Conservation (phyloP, 495 filamentous ascomycete genomes). For the Daldinia vernicosa region DNA sequence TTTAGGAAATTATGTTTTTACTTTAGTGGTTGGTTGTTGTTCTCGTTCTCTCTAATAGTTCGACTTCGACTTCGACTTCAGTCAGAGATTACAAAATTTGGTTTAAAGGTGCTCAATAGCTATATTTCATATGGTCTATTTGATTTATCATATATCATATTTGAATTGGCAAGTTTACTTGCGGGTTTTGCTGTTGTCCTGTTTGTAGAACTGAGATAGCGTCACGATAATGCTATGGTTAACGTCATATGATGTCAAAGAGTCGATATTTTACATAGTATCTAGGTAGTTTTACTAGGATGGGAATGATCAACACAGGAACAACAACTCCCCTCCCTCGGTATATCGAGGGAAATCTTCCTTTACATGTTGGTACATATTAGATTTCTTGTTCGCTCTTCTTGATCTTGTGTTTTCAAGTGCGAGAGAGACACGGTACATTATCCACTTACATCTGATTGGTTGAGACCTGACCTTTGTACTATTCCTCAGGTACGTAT, state of each 20-base stretch:
- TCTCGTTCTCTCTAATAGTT: not conserved
- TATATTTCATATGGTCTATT: not conserved
- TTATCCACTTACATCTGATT: no score
- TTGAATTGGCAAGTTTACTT: not conserved
- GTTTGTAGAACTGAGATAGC: slow-evolving; percentile 8
- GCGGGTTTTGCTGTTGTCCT: not conserved
- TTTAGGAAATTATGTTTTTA: slow-evolving; percentile 14
- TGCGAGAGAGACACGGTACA: no score
- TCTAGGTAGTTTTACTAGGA: not conserved
- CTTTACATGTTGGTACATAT: no score
- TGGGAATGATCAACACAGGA: slow-evolving; percentile 19
- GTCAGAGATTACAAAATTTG: not conserved
- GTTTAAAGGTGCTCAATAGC: not conserved
- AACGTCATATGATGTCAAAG: slow-evolving; percentile 38
- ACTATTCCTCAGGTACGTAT: no score
- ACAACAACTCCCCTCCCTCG: not conserved
- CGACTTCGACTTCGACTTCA: not conserved
- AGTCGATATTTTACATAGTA: not conserved
- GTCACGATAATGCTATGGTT: slow-evolving; percentile 3
- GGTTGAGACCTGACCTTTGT: no score
- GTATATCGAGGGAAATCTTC: no score
- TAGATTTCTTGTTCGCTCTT: no score
- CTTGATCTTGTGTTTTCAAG: no score
- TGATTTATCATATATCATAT: not conserved
- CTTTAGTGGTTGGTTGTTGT: not conserved